A percentile compares a stretch with the other conserved stretches of the same genome.
These are phyloP conservation scores for Teratosphaeriaceae sp. DNA, from an alignment of 2,329 filamentous ascomycete genomes.

Conservation along the genomic window DNA sequence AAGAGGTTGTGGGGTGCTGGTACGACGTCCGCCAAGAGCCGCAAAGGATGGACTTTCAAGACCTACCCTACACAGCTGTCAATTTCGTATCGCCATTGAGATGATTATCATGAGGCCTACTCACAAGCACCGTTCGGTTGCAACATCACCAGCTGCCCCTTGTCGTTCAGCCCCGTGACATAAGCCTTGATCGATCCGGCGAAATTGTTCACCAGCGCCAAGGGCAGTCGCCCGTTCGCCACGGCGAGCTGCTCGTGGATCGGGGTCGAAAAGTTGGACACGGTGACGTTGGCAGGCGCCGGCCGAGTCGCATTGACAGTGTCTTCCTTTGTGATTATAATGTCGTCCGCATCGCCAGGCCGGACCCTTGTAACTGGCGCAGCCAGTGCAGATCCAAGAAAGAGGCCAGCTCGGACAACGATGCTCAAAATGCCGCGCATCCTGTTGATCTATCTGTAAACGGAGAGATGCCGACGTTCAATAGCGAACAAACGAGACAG, in stretches of 20 bases:
- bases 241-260: not conserved
- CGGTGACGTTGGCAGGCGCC: conserved; percentile 1
- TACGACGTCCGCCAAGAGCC: no score
- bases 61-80: no score
- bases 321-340: conserved; percentile 20
- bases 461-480: no score
- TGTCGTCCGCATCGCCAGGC: conserved; percentile 16
- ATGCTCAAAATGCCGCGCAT: not conserved
- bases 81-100: no score
- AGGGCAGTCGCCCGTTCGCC: conserved; percentile 11
- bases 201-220: conserved; percentile 41
- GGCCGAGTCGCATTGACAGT: conserved; percentile 20
- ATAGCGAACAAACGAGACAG: no score
- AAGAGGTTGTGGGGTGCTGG: no score
- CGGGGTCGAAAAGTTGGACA: not conserved
- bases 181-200: conserved; percentile 37
- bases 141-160: conserved; percentile 39
- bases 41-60: no score
- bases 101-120: no score
- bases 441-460: no score
- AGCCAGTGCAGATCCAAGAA: conserved; percentile 5
- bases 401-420: no score
- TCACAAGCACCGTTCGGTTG: conserved; percentile 33
- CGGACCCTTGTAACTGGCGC: conserved; percentile 15
- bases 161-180: conserved; percentile 39